Percentiles rank a stretch among this genome's conserved stretches.
phyloP scores from a whole-genome alignment of 2,329 filamentous ascomycete species.

The Colletotrichum zoysiae region DNA sequence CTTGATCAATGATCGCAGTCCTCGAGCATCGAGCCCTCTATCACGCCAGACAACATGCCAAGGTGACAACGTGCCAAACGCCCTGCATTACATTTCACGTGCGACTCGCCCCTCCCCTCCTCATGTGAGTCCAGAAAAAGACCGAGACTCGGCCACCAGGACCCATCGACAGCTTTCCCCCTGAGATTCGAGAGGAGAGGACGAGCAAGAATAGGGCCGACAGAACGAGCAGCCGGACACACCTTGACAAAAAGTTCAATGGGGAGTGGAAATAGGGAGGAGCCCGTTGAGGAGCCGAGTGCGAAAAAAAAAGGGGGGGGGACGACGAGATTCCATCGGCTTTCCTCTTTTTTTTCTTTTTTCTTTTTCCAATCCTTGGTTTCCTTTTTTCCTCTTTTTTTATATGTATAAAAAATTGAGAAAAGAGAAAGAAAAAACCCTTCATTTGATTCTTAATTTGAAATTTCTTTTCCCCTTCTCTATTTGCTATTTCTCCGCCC shows the following conservation, averaged over 20 bases:
- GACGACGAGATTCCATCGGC: background rate
- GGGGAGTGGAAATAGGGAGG: conserved; percentile 35
- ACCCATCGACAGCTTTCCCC: conserved; percentile 10
- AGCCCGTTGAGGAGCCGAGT: background rate
- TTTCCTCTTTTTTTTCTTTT: background rate
- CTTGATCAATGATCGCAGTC: background rate
- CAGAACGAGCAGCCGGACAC: background rate
- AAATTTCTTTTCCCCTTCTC: too few relatives aligned
- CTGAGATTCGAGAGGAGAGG: background rate
- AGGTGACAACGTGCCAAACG: background rate
- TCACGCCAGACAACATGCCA: background rate
- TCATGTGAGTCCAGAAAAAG: background rate
- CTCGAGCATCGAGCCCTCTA: background rate
- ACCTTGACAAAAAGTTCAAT: conserved; percentile 5
- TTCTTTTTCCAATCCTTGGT: too few relatives aligned
- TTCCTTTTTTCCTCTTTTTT: too few relatives aligned
- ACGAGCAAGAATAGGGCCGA: conserved; percentile 14
- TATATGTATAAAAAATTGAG: too few relatives aligned
- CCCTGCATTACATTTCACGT: too few relatives aligned
- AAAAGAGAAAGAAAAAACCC: too few relatives aligned
- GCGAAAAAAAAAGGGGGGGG: background rate
- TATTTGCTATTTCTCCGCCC: too few relatives aligned
- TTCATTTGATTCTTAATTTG: too few relatives aligned
- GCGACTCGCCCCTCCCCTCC: background rate
- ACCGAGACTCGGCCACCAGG: conserved; percentile 37